Conservation (phyloP, 2,329 filamentous ascomycete species). For the Diaporthe sp. region DNA sequence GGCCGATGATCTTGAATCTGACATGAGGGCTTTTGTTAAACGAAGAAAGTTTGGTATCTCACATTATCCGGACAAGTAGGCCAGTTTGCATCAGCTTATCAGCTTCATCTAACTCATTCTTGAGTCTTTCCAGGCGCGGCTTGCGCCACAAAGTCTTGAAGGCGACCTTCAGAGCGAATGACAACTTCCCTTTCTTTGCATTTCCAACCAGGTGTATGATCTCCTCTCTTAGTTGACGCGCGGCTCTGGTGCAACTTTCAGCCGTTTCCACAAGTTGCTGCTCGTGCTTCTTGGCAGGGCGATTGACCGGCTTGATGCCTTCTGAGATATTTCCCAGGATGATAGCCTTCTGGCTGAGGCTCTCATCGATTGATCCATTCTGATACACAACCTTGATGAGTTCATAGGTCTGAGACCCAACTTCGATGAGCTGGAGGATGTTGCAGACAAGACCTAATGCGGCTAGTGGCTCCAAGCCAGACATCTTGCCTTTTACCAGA, state of each 20-base stretch:
- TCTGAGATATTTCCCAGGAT: not conserved
- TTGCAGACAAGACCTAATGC: slow-evolving; percentile 18
- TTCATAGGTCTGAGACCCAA: not conserved
- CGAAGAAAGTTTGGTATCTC: too few species aligned
- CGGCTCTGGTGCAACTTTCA: not conserved
- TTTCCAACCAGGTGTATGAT: not conserved
- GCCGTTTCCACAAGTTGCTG: not conserved
- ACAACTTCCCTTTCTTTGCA: not conserved
- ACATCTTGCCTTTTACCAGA: not conserved
- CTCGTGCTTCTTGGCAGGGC: too few species aligned
- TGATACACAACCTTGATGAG: not conserved
- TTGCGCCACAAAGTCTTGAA: not conserved
- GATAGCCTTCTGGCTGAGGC: not conserved
- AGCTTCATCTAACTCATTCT: not conserved
- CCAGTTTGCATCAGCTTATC: slow-evolving; percentile 13
- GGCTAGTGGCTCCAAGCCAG: slow-evolving; percentile 13
- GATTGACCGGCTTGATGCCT: not conserved
- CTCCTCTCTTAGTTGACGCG: not conserved
- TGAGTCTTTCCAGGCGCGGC: slow-evolving; percentile 3
- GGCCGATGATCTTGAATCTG: too few species aligned
- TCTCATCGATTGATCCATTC: not conserved
- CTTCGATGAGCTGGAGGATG: slow-evolving; percentile 7
- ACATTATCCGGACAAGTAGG: not conserved
- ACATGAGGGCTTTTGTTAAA: too few species aligned
- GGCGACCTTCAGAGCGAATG: not conserved